Base-by-base conservation (phyloP, 2,329 filamentous ascomycete species). In the Penicillium sp. region DNA sequence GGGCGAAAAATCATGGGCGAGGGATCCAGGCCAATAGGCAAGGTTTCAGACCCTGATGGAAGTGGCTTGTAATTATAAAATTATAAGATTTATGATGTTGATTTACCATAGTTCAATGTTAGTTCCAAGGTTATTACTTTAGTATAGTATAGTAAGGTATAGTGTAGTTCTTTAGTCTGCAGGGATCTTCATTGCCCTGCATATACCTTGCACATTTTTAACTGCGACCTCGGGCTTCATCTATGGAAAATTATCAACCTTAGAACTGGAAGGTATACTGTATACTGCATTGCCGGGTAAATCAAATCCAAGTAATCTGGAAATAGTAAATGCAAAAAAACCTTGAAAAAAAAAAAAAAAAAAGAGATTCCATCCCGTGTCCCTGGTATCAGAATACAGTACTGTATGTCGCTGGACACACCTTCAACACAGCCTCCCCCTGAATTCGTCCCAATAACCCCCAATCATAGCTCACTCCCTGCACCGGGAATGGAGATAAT, bases 391-490 rank as follows among this genome's bases (percentile, higher is more conserved):
- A 53, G 49, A 55, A 41, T 41, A n/a, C n/a, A n/a, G n/a, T n/a
- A n/a, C n/a, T n/a, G n/a, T n/a, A 37, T 48, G 31, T 50, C 33
- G 46, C 20, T 50, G 37, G 35, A 29, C 25, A 42, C 27, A 12
- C 11, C 35, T 37, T 37, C 29, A 53, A 63, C 63, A 65, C 63
- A 64, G 63, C 63, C 63, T 64, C 63, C 63, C 63, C 63, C 63
- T 65, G 60, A 64, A 60, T 57, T 48, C 49, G 37, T 53, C 31
- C 15, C 18, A 29, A 46, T 25, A 44, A 29, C 29, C 22, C 49
- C 29, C 53, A 49, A 45, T 47, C 44, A 53, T 49, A 58, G 54
- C 48, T 12, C 35, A 20, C 35, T 29, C 27, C 23, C 49, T n/a
- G 22, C 48, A 60, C 52, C 55, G 42, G 51, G 58, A 61, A 63